Evolutionary conservation across 495 filamentous ascomycete species (phyloP).

Genomic region (Physcia stellaris): DNA sequence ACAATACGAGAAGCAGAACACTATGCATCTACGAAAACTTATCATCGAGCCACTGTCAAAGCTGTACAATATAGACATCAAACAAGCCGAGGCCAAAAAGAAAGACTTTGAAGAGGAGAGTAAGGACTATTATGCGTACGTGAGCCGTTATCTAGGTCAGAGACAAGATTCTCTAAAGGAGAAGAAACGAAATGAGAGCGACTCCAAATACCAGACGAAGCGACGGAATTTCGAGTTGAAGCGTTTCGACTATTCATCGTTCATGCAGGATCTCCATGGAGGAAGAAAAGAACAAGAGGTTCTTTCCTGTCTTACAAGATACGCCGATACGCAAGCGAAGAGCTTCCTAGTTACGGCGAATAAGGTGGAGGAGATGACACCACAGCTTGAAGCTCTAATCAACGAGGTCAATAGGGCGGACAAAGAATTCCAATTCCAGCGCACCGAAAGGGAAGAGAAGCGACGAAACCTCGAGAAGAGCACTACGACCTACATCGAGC

Average conservation of each 20-base stretch:
- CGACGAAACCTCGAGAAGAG: constrained; percentile 79
- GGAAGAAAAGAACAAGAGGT: constrained; percentile 97
- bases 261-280: constrained; percentile 97
- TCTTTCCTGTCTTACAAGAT: constrained; percentile 87
- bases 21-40: constrained; percentile 69
- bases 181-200: constrained; percentile 88
- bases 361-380: constrained; percentile 76
- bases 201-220: constrained; percentile 91
- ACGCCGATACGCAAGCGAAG: constrained; percentile 79
- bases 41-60: constrained; percentile 89
- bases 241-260: constrained; percentile 96
- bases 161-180: constrained; percentile 91
- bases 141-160: constrained; percentile 87
- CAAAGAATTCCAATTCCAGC: constrained; percentile 88
- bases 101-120: constrained; percentile 98
- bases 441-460: constrained; percentile 89
- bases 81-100: constrained; percentile 93
- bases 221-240: constrained; percentile 90
- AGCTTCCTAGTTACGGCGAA: constrained; percentile 70
- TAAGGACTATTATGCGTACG: constrained; percentile 91
- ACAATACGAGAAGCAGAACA: constrained; percentile 71
- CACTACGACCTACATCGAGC: constrained; percentile 67
- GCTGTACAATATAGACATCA: constrained; percentile 91
- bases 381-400: constrained; percentile 84
- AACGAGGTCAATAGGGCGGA: constrained; percentile 81